Conservation (phyloP, 352 stramenopile species). For the Peronospora destructor region DNA sequence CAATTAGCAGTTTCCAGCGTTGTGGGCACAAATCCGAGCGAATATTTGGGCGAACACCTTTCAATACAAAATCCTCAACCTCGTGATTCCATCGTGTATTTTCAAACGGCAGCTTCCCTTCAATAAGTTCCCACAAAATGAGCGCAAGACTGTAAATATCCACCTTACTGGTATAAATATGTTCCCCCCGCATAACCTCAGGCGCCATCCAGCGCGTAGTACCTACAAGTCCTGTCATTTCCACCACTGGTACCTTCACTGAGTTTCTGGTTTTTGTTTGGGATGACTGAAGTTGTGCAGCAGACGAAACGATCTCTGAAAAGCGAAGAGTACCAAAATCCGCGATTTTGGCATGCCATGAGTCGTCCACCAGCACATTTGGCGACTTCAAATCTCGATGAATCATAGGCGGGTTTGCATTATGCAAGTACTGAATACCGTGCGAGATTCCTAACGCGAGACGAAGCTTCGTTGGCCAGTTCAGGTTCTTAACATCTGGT, state of each 20-base stretch:
- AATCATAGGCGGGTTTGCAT: slow-evolving; percentile 84
- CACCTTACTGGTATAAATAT: slow-evolving; percentile 84
- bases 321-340: slow-evolving; percentile 86
- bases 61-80: slow-evolving; percentile 77
- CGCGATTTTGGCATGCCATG: slow-evolving; percentile 87
- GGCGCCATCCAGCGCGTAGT: slow-evolving; percentile 87
- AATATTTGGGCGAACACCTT: slow-evolving; percentile 60
- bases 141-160: slow-evolving; percentile 87
- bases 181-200: slow-evolving; percentile 82
- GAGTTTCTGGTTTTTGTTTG: slow-evolving; percentile 20
- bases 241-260: slow-evolving; percentile 35
- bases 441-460: slow-evolving; percentile 73
- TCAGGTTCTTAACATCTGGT: slow-evolving; percentile 58
- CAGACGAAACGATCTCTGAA: slow-evolving; percentile 76
- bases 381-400: slow-evolving; percentile 88
- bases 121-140: slow-evolving; percentile 85
- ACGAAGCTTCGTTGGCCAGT: slow-evolving; percentile 74
- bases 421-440: slow-evolving; percentile 89
- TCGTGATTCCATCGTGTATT: slow-evolving; percentile 81
- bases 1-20: slow-evolving; percentile 72
- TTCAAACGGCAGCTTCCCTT: slow-evolving; percentile 76
- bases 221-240: slow-evolving; percentile 83
- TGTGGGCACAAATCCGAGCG: slow-evolving; percentile 58
- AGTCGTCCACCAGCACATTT: slow-evolving; percentile 86
- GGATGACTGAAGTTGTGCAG: slow-evolving; percentile 40